A percentile compares a stretch with the other conserved stretches of the same genome.
Conservation (phyloP, 75 land plant genomes). For the Pinus albicaulis region DNA sequence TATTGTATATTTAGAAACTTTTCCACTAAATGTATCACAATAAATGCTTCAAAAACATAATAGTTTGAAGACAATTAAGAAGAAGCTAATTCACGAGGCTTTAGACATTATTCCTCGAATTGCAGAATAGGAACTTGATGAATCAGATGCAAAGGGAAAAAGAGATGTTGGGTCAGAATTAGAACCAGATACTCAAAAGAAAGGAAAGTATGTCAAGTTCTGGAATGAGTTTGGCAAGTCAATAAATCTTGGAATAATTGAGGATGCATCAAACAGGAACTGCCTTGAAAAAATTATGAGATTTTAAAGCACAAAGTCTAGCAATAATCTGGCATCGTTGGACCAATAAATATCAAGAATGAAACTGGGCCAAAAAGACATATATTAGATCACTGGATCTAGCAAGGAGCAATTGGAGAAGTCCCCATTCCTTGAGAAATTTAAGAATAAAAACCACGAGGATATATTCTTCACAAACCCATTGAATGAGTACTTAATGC, state of each 20-base stretch:
- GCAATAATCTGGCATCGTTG: constrained; percentile 76
- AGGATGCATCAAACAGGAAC: constrained; percentile 93
- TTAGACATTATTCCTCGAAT: constrained; percentile 90
- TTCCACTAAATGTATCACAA: constrained; percentile 94
- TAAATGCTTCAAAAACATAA: constrained; percentile 98
- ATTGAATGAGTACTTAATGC: constrained; percentile 93
- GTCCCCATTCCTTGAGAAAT: constrained; percentile 94
- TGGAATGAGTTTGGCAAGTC: constrained; percentile 99
- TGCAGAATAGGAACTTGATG: constrained; percentile 89
- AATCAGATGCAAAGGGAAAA: constrained; percentile 53
- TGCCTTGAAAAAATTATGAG: constrained; percentile 93
- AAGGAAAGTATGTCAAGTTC: constrained; percentile 83
- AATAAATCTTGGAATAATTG: constrained; percentile 94
- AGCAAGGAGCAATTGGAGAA: constrained; percentile 91
- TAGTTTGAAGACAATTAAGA: constrained; percentile 93
- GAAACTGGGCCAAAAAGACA: constrained; percentile 88
- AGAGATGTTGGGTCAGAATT: constrained; percentile 40
- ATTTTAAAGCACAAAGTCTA: constrained; percentile 92
- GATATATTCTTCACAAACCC: constrained; percentile 62
- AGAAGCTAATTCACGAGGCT: constrained; percentile 93
- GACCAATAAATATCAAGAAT: constrained; percentile 94
- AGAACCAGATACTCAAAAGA: constrained; percentile 65
- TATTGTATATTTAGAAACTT: constrained; percentile 93
- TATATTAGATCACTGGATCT: constrained; percentile 90
- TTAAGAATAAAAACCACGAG: constrained; percentile 90